Evolutionary conservation across 176 grass and related monocot genomes (phyloP).

Genomic region (Luzula sylvatica): DNA sequence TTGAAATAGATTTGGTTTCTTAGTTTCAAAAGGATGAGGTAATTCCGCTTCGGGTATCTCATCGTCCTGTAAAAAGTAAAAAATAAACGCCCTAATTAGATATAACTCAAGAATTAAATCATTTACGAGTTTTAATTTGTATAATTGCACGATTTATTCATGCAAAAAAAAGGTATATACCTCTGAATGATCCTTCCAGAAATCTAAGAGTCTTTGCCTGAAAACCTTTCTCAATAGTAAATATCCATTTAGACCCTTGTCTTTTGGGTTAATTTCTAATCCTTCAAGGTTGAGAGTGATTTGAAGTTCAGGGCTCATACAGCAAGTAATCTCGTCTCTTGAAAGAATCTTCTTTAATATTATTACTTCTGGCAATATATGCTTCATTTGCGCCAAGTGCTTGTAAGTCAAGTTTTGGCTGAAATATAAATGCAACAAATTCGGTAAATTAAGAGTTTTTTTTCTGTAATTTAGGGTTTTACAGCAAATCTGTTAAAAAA

Average conservation of each 20-base stretch:
- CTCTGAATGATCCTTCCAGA: conserved; percentile 58
- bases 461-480: neutral
- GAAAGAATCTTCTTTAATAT: conserved; percentile 57
- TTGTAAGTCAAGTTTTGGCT: conserved; percentile 78
- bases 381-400: conserved; percentile 72
- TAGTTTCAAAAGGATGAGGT: conserved; percentile 48
- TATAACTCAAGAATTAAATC: neutral
- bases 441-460: neutral
- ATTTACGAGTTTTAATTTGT: neutral
- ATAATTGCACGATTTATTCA: conserved; percentile 7
- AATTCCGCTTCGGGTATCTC: conserved; percentile 61
- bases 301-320: conserved; percentile 81
- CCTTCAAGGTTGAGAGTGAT: conserved; percentile 42
- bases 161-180: conserved; percentile 21
- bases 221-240: conserved; percentile 49
- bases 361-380: conserved; percentile 71
- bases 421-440: conserved; percentile 6
- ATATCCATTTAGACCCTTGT: conserved; percentile 49
- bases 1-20: too few relatives aligned
- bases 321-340: conserved; percentile 57
- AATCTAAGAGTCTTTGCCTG: conserved; percentile 63
- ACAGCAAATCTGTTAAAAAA: neutral
- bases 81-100: neutral
- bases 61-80: conserved; percentile 48
- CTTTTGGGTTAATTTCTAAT: conserved; percentile 22